These are phyloP conservation scores for Scheffersomyces lignosus DNA, from an alignment of 805 yeast genomes.

Conservation along the genomic window DNA sequence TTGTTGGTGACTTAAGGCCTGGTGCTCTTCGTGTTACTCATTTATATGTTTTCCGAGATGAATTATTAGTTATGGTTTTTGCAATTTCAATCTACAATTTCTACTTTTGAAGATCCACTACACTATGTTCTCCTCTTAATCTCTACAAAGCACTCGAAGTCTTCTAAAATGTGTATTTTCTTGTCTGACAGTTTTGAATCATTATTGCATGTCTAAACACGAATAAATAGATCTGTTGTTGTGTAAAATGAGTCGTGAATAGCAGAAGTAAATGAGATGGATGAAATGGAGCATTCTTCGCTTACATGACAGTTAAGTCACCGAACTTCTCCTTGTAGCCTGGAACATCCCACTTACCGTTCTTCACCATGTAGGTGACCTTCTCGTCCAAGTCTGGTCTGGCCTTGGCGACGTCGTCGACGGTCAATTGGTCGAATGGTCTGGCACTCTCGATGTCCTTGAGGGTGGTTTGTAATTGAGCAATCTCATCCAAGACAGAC, in stretches of 20 bases:
- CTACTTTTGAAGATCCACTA: too few relatives aligned
- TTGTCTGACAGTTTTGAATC: neutral
- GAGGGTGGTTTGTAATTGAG: constrained; percentile 82
- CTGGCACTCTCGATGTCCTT: constrained; percentile 94
- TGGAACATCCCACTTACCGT: constrained; percentile 98
- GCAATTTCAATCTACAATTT: too few relatives aligned
- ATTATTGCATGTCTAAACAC: neutral
- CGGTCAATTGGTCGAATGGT: constrained; percentile 96
- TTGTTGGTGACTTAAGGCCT: too few relatives aligned
- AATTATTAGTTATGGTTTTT: too few relatives aligned
- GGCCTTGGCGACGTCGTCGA: constrained; percentile 91
- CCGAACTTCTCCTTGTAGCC: constrained; percentile 99
- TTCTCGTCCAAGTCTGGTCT: constrained; percentile 97
- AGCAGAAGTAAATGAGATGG: constrained; percentile 4
- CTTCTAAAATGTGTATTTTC: neutral
- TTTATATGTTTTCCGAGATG: too few relatives aligned
- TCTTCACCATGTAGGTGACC: constrained; percentile 90
- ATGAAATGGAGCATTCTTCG: neutral
- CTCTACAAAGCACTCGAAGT: too few relatives aligned
- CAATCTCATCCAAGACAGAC: constrained; percentile 82
- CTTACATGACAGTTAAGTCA: constrained; percentile 87
- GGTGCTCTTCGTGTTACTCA: too few relatives aligned
- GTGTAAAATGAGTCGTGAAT: constrained; percentile 1
- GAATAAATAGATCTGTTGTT: too few relatives aligned
- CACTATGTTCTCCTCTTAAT: too few relatives aligned